phyloP scores from a whole-genome alignment of 371 early-diverging fungal species.

The Actinomortierella ambigua region DNA sequence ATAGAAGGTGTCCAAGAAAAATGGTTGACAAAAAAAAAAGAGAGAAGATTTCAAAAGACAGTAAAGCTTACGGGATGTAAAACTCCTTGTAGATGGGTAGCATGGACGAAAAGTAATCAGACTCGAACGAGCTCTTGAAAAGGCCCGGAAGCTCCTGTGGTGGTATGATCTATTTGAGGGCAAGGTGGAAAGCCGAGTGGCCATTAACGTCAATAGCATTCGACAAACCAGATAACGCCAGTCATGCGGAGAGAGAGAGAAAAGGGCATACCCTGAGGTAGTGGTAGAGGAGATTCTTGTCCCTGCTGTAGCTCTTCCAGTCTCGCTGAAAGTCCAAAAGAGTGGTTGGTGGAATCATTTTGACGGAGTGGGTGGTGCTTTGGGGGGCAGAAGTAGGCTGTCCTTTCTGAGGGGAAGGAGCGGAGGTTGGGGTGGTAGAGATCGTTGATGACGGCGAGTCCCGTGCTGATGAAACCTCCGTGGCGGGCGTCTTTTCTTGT shows the following conservation, averaged over 20 bases:
- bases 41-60: neutral
- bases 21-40: neutral
- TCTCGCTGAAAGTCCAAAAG: slow-evolving; percentile 80
- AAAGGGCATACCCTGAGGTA: slow-evolving; percentile 75
- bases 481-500: neutral
- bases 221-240: too few relatives aligned
- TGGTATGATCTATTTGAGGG: slow-evolving; percentile 51
- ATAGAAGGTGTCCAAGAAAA: neutral
- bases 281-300: slow-evolving; percentile 57
- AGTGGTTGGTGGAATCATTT: slow-evolving; percentile 53
- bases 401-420: neutral
- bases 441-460: neutral
- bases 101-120: slow-evolving; percentile 69
- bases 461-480: neutral
- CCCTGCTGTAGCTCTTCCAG: slow-evolving; percentile 68
- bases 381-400: slow-evolving; percentile 1
- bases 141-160: slow-evolving; percentile 55
- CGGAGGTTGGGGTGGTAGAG: neutral
- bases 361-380: slow-evolving; percentile 9
- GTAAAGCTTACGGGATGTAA: slow-evolving; percentile 47
- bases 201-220: too few relatives aligned
- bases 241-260: too few relatives aligned
- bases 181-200: neutral
- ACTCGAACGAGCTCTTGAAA: slow-evolving; percentile 78
- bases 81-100: slow-evolving; percentile 54